Percentiles rank a stretch among this genome's conserved stretches.
Conservation (phyloP, 2,329 filamentous ascomycete genomes). For the Penicillium sp. region DNA sequence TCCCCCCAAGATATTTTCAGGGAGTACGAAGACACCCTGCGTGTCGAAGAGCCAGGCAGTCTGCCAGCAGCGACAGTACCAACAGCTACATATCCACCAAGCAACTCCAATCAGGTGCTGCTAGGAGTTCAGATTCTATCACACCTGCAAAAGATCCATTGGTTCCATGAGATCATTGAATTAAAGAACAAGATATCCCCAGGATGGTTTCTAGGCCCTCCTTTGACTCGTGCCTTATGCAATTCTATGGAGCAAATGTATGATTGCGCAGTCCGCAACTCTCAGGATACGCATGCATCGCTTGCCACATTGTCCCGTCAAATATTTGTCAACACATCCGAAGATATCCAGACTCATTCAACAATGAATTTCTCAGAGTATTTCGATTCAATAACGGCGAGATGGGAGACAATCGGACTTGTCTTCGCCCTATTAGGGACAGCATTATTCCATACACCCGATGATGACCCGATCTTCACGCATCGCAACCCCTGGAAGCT, state of each 20-base stretch:
- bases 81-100: background rate
- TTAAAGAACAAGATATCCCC: background rate
- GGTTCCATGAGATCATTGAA: slow-evolving; percentile 14
- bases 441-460: slow-evolving; percentile 10
- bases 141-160: slow-evolving; percentile 2
- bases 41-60: background rate
- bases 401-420: slow-evolving; percentile 17
- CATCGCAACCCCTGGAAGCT: slow-evolving; percentile 2
- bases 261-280: background rate
- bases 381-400: slow-evolving; percentile 1
- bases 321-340: background rate
- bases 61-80: background rate
- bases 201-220: background rate
- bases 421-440: slow-evolving; percentile 12
- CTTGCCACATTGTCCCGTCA: background rate
- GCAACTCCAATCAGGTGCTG: slow-evolving; percentile 7
- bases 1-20: background rate
- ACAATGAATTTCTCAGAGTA: slow-evolving; percentile 14
- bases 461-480: slow-evolving; percentile 6
- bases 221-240: background rate
- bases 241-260: background rate
- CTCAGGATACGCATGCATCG: background rate
- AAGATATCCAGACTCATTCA: slow-evolving; percentile 7
- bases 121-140: slow-evolving; percentile 13
- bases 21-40: slow-evolving; percentile 2